These are phyloP conservation scores for Verticillium klebahnii DNA, from an alignment of 2,329 filamentous ascomycete genomes.

Conservation along the genomic window DNA sequence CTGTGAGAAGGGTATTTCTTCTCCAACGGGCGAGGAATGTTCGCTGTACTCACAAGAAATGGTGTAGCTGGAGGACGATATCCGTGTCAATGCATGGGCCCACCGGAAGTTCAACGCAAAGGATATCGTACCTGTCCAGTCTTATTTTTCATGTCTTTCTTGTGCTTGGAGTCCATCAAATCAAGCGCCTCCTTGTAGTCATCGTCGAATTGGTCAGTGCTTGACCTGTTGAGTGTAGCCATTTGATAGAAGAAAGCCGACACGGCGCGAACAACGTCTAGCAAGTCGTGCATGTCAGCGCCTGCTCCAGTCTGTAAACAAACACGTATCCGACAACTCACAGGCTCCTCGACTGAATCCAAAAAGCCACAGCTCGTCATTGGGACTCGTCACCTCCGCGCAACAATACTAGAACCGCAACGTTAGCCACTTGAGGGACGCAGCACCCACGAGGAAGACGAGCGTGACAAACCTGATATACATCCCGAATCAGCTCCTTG, in stretches of 20 bases:
- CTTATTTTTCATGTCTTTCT: neutral
- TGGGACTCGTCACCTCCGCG: conserved; percentile 4
- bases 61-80: conserved; percentile 9
- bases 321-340: neutral
- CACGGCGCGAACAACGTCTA: conserved; percentile 29
- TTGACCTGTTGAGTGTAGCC: neutral
- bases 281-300: neutral
- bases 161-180: neutral
- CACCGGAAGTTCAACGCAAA: neutral
- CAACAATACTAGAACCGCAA: conserved; percentile 5
- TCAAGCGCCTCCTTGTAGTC: neutral
- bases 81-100: neutral
- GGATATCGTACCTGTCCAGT: conserved; percentile 10
- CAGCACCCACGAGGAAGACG: too few species aligned
- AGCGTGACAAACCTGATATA: conserved; percentile 14
- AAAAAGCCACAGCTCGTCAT: conserved; percentile 34
- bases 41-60: conserved; percentile 19
- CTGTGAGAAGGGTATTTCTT: too few species aligned
- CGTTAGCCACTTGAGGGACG: too few species aligned
- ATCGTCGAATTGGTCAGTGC: neutral
- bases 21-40: too few species aligned
- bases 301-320: too few species aligned
- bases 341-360: conserved; percentile 34
- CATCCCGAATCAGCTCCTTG: conserved; percentile 14
- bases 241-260: conserved; percentile 31